Evolutionary conservation across 106 monocot genomes (phyloP).

Genomic region (Allium cepa): DNA sequence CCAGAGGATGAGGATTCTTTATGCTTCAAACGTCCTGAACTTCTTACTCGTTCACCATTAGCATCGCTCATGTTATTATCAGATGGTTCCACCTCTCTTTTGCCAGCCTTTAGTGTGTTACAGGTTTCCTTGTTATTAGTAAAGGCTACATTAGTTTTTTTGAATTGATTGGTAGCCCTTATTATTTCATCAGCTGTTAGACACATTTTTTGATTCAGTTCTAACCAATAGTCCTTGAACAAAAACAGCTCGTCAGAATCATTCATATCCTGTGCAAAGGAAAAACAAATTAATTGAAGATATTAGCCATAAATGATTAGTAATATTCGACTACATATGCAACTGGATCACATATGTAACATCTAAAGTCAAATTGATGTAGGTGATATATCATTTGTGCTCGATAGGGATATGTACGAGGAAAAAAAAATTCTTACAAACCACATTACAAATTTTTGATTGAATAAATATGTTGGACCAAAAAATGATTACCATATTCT

Average conservation of each 20-base stretch:
- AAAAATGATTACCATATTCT: too few species aligned
- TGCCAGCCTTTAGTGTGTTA: slow-evolving; percentile 8
- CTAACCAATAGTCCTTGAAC: slow-evolving; percentile 93
- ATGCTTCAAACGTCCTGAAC: slow-evolving; percentile 44
- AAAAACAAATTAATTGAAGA: slow-evolving; percentile 11
- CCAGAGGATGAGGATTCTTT: slow-evolving; percentile 17
- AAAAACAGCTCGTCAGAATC: slow-evolving; percentile 92
- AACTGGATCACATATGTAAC: too few species aligned
- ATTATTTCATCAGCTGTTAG: slow-evolving; percentile 71
- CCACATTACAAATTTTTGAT: too few species aligned
- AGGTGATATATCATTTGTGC: too few species aligned
- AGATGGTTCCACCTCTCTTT: slow-evolving; percentile 5
- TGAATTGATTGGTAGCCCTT: slow-evolving; percentile 40
- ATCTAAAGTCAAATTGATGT: too few species aligned
- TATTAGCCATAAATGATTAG: not conserved
- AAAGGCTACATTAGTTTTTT: slow-evolving; percentile 16
- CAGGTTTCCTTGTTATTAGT: slow-evolving; percentile 34
- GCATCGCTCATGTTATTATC: slow-evolving; percentile 31
- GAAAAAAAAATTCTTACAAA: too few species aligned
- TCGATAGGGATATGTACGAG: too few species aligned
- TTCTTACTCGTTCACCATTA: slow-evolving; percentile 31
- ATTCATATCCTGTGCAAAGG: slow-evolving; percentile 29
- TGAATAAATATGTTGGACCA: too few species aligned
- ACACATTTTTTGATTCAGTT: slow-evolving; percentile 61
- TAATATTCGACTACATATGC: too few species aligned